Percentiles rank a stretch among this genome's conserved stretches.
These are phyloP conservation scores for Trametes elegans DNA, from an alignment of 768 basidiomycete species.

Conservation along the genomic window DNA sequence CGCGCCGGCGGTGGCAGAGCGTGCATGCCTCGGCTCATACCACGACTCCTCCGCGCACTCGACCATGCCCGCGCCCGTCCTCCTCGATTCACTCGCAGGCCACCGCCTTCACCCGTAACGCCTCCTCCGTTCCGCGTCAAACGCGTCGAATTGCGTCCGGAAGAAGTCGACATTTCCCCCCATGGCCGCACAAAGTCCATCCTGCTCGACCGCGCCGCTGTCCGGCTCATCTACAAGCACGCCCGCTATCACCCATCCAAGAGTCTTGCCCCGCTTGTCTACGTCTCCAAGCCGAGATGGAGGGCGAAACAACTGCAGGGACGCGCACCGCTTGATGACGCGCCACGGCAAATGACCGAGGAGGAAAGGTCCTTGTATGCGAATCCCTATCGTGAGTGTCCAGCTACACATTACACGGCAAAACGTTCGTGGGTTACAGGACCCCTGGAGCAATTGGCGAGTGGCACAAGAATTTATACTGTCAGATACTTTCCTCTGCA, in stretches of 20 bases:
- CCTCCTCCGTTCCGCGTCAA: constrained; percentile 33
- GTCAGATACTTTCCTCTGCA: too few species aligned
- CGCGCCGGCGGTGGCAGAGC: background rate
- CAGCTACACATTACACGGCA: too few species aligned
- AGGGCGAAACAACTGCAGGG: background rate
- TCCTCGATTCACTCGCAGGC: constrained; percentile 20
- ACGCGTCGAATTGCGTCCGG: constrained; percentile 29
- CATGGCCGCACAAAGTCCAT: constrained; percentile 53
- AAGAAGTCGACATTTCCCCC: constrained; percentile 41
- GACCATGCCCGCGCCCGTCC: constrained; percentile 26
- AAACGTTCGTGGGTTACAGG: too few species aligned
- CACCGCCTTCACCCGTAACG: constrained; percentile 17
- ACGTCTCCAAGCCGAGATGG: constrained; percentile 28
- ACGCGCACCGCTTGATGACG: constrained; percentile 7
- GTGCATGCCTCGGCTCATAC: constrained; percentile 68
- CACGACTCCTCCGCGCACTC: constrained; percentile 53
- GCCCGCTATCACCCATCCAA: constrained; percentile 53
- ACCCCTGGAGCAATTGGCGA: too few species aligned
- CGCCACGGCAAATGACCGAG: constrained; percentile 55
- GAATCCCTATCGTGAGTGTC: constrained; percentile 66
- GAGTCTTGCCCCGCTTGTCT: constrained; percentile 47
- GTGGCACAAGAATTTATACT: too few species aligned
- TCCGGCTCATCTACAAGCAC: constrained; percentile 14
- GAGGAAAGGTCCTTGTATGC: constrained; percentile 69
- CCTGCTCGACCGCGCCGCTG: constrained; percentile 42